Percentiles rank a stretch among this genome's conserved stretches.
Conservation (phyloP, 352 stramenopile genomes). For the Phytophthora melonis region DNA sequence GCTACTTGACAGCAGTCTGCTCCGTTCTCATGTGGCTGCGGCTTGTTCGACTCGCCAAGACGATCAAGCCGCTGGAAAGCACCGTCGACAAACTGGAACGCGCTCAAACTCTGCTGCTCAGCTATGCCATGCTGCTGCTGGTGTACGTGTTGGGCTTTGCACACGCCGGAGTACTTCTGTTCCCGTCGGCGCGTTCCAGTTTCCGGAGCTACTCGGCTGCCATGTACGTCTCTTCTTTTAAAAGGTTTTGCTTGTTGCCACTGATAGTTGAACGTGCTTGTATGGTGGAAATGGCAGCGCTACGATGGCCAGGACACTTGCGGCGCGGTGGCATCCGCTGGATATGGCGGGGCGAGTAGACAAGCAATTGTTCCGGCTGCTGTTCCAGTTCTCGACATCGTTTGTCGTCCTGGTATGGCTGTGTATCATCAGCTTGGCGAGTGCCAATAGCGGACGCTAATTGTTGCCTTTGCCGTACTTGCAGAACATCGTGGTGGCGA, state of each 20-base stretch:
- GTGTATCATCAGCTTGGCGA: not conserved
- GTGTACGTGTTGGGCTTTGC: conserved; percentile 61
- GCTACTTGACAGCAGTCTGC: conserved; percentile 45
- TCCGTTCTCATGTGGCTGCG: conserved; percentile 72
- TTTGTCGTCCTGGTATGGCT: conserved; percentile 54
- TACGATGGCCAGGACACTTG: conserved; percentile 40
- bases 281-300: conserved; percentile 23
- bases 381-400: conserved; percentile 51
- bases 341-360: conserved; percentile 24
- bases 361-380: conserved; percentile 42
- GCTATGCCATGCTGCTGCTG: conserved; percentile 48
- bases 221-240: conserved; percentile 49
- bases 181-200: conserved; percentile 35
- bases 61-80: conserved; percentile 53
- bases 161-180: conserved; percentile 56
- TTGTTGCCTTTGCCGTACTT: not conserved
- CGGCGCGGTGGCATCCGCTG: conserved; percentile 28
- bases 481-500: conserved; percentile 69
- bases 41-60: conserved; percentile 54
- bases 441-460: not conserved
- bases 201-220: conserved; percentile 54
- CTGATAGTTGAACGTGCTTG: not conserved
- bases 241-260: not conserved
- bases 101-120: conserved; percentile 50
- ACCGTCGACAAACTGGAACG: conserved; percentile 56